Percentiles rank a stretch among this genome's conserved stretches.
Conservation (phyloP, 1,284 basidiomycete species). For the Melampsora americana region DNA sequence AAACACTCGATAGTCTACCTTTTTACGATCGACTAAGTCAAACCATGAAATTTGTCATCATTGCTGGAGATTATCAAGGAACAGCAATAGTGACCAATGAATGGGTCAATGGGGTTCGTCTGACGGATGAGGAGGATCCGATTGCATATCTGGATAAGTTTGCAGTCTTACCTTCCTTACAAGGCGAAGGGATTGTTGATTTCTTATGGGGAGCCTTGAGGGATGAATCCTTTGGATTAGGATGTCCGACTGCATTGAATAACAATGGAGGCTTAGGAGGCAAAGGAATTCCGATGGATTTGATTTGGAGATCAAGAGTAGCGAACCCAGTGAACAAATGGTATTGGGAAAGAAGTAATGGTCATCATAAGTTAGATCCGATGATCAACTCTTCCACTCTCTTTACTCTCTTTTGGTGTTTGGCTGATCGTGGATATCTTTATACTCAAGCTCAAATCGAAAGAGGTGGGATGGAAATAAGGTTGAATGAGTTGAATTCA, state of each 20-base stretch:
- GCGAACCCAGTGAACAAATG: conserved; percentile 98
- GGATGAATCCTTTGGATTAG: conserved; percentile 96
- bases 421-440: conserved; percentile 71
- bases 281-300: conserved; percentile 80
- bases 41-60: conserved; percentile 83
- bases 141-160: conserved; percentile 99
- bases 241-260: conserved; percentile 87
- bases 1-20: conserved; percentile 67
- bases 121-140: conserved; percentile 50
- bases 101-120: conserved; percentile 51
- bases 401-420: conserved; percentile 98
- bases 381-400: conserved; percentile 56
- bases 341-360: conserved; percentile 95
- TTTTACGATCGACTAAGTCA: conserved; percentile 76
- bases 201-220: conserved; percentile 98
- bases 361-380: conserved; percentile 69
- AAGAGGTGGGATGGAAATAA: conserved; percentile 49
- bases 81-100: conserved; percentile 93
- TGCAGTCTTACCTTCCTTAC: conserved; percentile 86
- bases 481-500: conserved; percentile 45
- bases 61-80: conserved; percentile 93
- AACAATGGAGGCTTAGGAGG: conserved; percentile 82
- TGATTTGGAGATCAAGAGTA: conserved; percentile 89
- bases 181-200: conserved; percentile 97
- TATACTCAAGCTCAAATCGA: conserved; percentile 45